Conservation (phyloP, 208 protist species). For the Leptomonas seymouri region DNA sequence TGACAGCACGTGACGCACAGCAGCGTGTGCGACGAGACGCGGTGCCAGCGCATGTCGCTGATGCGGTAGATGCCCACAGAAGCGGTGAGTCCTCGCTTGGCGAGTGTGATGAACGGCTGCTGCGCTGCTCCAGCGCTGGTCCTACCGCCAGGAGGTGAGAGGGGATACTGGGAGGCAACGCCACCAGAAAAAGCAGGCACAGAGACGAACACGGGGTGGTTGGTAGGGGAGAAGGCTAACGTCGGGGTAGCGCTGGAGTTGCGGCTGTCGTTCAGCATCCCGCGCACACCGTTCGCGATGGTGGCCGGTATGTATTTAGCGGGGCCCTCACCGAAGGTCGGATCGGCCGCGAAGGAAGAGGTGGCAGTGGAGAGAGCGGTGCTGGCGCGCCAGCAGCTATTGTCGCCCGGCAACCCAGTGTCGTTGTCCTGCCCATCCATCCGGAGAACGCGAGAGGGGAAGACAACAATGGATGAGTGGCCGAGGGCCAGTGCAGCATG, state of each 20-base stretch:
- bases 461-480: slow-evolving; percentile 64
- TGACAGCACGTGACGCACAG: slow-evolving; percentile 75
- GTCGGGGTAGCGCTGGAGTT: slow-evolving; percentile 25
- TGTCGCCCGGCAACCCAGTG: slow-evolving; percentile 1
- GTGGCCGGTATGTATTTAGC: background rate
- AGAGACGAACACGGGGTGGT: slow-evolving; percentile 7
- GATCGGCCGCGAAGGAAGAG: slow-evolving; percentile 16
- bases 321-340: background rate
- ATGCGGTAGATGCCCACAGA: slow-evolving; percentile 59
- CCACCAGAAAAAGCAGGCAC: slow-evolving; percentile 9
- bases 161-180: background rate
- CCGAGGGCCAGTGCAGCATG: slow-evolving; percentile 65
- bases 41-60: slow-evolving; percentile 64
- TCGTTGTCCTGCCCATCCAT: background rate
- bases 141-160: slow-evolving; percentile 1
- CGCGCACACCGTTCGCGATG: slow-evolving; percentile 9
- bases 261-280: slow-evolving; percentile 17
- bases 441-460: slow-evolving; percentile 36
- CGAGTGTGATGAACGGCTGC: slow-evolving; percentile 33
- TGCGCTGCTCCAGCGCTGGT: background rate
- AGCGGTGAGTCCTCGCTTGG: slow-evolving; percentile 54
- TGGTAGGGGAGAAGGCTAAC: slow-evolving; percentile 37
- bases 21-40: slow-evolving; percentile 60
- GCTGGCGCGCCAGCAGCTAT: slow-evolving; percentile 7
- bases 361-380: slow-evolving; percentile 14